A percentile compares a stretch with the other conserved stretches of the same genome.
Conservation (phyloP, 2,329 filamentous ascomycete genomes). For the Mariannaea elegans region DNA sequence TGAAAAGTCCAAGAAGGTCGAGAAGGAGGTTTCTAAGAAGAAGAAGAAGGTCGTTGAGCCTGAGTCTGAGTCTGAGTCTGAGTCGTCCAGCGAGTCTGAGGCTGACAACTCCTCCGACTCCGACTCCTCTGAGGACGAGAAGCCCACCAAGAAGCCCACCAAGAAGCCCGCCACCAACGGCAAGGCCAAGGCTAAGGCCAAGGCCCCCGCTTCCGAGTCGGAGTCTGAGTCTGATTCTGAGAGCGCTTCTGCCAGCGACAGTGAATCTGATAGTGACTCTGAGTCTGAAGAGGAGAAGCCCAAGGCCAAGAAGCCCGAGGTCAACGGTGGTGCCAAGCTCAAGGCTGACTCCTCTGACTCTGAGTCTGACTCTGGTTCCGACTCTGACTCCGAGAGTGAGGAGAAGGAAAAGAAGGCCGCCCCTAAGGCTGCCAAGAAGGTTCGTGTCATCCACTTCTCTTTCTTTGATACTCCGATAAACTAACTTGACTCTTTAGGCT, state of each 20-base stretch:
- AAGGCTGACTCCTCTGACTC: slow-evolving; percentile 42
- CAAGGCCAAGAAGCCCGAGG: slow-evolving; percentile 41
- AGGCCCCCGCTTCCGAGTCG: slow-evolving; percentile 38
- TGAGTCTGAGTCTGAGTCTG: slow-evolving; percentile 50
- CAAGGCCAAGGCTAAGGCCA: slow-evolving; percentile 43
- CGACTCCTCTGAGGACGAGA: slow-evolving; percentile 52
- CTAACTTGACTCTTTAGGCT: slow-evolving; percentile 36
- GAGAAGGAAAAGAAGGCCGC: slow-evolving; percentile 46
- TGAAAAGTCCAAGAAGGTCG: slow-evolving; percentile 66
- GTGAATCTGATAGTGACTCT: slow-evolving; percentile 23
- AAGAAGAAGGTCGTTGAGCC: slow-evolving; percentile 55
- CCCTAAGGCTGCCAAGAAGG: slow-evolving; percentile 47
- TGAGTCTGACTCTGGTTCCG: slow-evolving; percentile 37
- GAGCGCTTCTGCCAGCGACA: slow-evolving; percentile 35
- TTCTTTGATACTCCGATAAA: neutral
- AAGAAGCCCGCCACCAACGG: slow-evolving; percentile 47
- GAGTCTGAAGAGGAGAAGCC: slow-evolving; percentile 48
- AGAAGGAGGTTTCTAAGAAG: slow-evolving; percentile 59
- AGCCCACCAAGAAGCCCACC: slow-evolving; percentile 48
- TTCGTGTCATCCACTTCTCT: slow-evolving; percentile 28
- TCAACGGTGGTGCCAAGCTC: slow-evolving; percentile 38
- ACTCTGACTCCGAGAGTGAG: slow-evolving; percentile 46
- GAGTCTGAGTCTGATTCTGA: slow-evolving; percentile 46
- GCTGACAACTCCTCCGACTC: slow-evolving; percentile 46
- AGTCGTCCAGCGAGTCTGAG: slow-evolving; percentile 40